Conservation (phyloP, 345 rosid species). For the Populus ilicifolia region DNA sequence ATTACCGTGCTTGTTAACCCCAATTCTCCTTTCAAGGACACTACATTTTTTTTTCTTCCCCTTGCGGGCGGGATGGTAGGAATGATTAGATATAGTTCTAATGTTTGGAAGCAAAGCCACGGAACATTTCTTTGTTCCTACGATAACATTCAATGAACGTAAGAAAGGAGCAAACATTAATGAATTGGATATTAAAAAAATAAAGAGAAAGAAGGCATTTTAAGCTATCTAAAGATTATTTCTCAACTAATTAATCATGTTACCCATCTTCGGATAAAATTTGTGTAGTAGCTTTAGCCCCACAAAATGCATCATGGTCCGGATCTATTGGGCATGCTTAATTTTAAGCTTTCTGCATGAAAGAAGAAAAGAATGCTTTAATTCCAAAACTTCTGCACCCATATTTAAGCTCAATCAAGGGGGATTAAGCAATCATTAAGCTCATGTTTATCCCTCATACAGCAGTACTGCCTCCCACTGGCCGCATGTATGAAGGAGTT, state of each 20-base stretch:
- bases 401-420: not conserved
- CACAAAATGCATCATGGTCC: not conserved
- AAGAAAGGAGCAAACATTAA: not conserved
- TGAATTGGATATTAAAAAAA: not conserved
- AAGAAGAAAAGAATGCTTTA: not conserved
- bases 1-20: no score
- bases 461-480: not conserved
- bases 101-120: not conserved
- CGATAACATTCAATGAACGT: not conserved
- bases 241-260: not conserved
- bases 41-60: not conserved
- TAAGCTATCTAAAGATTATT: not conserved
- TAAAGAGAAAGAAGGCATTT: not conserved
- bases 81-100: not conserved
- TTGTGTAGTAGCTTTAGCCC: not conserved
- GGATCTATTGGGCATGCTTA: constrained; percentile 1
- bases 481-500: not conserved
- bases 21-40: not conserved
- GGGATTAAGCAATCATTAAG: not conserved
- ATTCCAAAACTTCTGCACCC: not conserved
- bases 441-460: not conserved
- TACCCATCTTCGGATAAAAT: not conserved
- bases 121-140: not conserved
- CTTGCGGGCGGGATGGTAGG: not conserved
- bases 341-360: not conserved